A percentile compares a stretch with the other conserved stretches of the same genome.
Evolutionary conservation across 495 filamentous ascomycete species (phyloP).

Genomic region (Geoglossum glabrum): DNA sequence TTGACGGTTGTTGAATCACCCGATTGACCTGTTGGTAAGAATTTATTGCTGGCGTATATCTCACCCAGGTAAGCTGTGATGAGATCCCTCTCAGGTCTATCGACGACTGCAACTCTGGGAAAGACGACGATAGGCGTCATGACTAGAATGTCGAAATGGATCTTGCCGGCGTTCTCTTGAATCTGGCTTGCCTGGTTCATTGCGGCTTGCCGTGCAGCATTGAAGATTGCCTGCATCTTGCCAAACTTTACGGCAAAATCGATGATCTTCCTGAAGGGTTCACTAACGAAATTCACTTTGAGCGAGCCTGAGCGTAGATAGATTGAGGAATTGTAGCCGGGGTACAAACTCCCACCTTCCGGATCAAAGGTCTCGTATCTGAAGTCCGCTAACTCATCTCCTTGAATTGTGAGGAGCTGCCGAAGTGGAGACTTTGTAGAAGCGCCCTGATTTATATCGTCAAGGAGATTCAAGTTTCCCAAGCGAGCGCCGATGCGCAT

Average conservation of each 20-base stretch:
- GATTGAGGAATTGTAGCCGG: conserved; percentile 87
- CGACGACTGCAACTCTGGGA: conserved; percentile 43
- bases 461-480: conserved; percentile 69
- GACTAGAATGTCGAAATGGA: conserved; percentile 83
- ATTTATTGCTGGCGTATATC: conserved; percentile 88
- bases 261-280: conserved; percentile 95
- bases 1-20: conserved; percentile 56
- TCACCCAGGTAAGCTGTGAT: conserved; percentile 89
- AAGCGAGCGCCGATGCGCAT: conserved; percentile 75
- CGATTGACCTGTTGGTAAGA: conserved; percentile 58
- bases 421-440: conserved; percentile 59
- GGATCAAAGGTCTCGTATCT: conserved; percentile 89
- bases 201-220: conserved; percentile 88
- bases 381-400: conserved; percentile 93
- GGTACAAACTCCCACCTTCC: conserved; percentile 43
- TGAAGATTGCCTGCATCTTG: conserved; percentile 98
- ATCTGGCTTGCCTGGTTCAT: conserved; percentile 83
- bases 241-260: conserved; percentile 96
- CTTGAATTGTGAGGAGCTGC: conserved; percentile 80
- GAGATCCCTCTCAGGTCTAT: conserved; percentile 49
- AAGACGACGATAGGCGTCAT: conserved; percentile 94
- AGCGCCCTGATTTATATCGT: conserved; percentile 88
- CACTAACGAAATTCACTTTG: conserved; percentile 88
- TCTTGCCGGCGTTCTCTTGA: conserved; percentile 68
- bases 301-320: conserved; percentile 79